These are phyloP conservation scores for Chaetomium cochliodes DNA, from an alignment of 495 filamentous ascomycete genomes.

Conservation along the genomic window DNA sequence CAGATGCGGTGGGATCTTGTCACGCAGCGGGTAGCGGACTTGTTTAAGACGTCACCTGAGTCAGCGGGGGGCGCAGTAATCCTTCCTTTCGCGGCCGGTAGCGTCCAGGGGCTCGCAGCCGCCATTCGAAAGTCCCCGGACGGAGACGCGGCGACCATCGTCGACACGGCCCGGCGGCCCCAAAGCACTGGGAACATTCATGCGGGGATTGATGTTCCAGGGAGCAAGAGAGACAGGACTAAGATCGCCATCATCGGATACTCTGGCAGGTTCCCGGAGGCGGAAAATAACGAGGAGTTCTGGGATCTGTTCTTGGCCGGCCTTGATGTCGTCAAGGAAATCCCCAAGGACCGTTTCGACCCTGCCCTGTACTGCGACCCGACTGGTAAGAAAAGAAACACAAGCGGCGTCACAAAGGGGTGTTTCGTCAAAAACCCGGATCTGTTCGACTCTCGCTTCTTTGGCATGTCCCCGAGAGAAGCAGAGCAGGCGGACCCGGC, in stretches of 20 bases:
- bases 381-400: conserved; percentile 69
- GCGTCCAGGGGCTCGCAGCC: not conserved
- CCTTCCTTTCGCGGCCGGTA: not conserved
- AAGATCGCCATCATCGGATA: conserved; percentile 70
- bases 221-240: not conserved
- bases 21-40: not conserved
- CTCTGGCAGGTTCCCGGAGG: conserved; percentile 67
- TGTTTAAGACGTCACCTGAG: not conserved
- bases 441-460: conserved; percentile 76
- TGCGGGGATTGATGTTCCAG: not conserved
- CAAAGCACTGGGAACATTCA: not conserved
- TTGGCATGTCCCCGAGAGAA: conserved; percentile 89
- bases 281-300: conserved; percentile 57
- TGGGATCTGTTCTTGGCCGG: conserved; percentile 68
- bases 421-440: conserved; percentile 77
- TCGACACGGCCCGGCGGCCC: conserved; percentile 3
- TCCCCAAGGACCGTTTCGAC: conserved; percentile 70
- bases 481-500: conserved; percentile 81
- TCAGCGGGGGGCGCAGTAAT: not conserved
- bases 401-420: conserved; percentile 70
- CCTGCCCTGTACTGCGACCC: conserved; percentile 69
- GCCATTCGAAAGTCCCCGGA: not conserved
- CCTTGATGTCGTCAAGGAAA: conserved; percentile 49
- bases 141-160: not conserved
- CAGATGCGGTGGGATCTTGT: conserved; percentile 10